Evolutionary conservation across 2,329 filamentous ascomycete genomes (phyloP).

Genomic region (Diaporthe longicolla): DNA sequence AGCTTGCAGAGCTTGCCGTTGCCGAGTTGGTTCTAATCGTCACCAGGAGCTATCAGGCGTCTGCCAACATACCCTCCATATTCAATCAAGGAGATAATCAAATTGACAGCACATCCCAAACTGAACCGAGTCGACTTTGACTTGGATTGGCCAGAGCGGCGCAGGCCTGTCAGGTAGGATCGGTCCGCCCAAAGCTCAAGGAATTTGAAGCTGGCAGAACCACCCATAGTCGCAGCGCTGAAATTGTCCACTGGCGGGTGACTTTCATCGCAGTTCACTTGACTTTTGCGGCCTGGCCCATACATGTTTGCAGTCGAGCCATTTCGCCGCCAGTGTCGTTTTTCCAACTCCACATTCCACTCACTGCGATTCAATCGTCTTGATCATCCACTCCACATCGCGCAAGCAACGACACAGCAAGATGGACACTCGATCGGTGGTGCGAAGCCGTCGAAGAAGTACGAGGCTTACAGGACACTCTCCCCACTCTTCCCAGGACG

Average conservation of each 20-base stretch:
- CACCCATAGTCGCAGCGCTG: neutral
- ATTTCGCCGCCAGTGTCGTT: neutral
- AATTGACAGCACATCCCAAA: neutral
- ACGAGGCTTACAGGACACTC: slow-evolving; percentile 4
- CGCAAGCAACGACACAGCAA: neutral
- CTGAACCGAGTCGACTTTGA: neutral
- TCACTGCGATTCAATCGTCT: neutral
- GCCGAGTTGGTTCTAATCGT: neutral
- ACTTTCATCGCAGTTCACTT: neutral
- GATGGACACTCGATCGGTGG: slow-evolving; percentile 28
- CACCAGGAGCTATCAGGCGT: too few relatives aligned
- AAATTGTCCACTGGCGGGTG: too few relatives aligned
- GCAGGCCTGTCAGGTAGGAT: neutral
- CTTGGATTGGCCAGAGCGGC: neutral
- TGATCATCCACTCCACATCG: too few relatives aligned
- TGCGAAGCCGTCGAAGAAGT: slow-evolving; percentile 30
- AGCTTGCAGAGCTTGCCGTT: neutral
- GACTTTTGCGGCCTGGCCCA: neutral
- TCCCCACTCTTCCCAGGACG: neutral
- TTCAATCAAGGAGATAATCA: neutral
- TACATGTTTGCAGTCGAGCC: neutral
- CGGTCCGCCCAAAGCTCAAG: neutral
- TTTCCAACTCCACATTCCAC: neutral
- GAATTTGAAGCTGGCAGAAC: neutral
- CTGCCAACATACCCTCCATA: neutral